phyloP scores from a whole-genome alignment of 2,329 filamentous ascomycete genomes.

The Alternaria hordeiaustralica region DNA sequence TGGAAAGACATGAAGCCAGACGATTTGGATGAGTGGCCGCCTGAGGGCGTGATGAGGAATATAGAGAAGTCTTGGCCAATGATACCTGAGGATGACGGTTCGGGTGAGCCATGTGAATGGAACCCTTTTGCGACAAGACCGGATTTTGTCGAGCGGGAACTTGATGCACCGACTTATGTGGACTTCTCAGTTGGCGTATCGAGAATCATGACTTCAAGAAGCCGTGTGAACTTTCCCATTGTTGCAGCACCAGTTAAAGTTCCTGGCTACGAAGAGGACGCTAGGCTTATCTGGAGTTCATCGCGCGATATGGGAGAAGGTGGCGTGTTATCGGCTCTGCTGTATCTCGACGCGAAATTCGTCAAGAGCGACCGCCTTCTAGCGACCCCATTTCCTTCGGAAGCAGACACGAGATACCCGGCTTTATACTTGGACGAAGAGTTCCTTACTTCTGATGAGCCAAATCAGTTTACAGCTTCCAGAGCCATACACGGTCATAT shows the following conservation, averaged over 20 bases:
- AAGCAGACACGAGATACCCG: slow-evolving; percentile 37
- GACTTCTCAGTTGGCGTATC: slow-evolving; percentile 22
- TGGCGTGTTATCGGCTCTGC: slow-evolving; percentile 40
- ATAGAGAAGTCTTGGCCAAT: slow-evolving; percentile 15
- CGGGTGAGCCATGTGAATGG: slow-evolving; percentile 30
- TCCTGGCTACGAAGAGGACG: slow-evolving; percentile 8
- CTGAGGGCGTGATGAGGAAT: neutral
- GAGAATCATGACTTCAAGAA: neutral
- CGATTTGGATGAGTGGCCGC: neutral
- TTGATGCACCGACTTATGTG: slow-evolving; percentile 30
- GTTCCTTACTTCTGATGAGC: slow-evolving; percentile 28
- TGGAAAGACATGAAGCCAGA: slow-evolving; percentile 26
- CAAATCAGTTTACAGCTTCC: slow-evolving; percentile 10
- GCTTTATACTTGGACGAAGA: slow-evolving; percentile 42
- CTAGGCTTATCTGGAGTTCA: slow-evolving; percentile 17
- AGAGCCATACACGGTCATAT: slow-evolving; percentile 9
- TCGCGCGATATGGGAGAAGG: slow-evolving; percentile 35
- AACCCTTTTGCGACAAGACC: slow-evolving; percentile 26
- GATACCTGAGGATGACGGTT: slow-evolving; percentile 24
- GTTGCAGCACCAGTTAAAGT: neutral
- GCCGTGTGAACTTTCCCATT: neutral
- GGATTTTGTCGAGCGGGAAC: slow-evolving; percentile 12
- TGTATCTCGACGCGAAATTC: slow-evolving; percentile 39
- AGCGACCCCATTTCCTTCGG: slow-evolving; percentile 30
- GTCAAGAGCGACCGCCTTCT: slow-evolving; percentile 28